Percentiles rank a stretch among this genome's conserved stretches.
phyloP scores from a whole-genome alignment of 2,329 filamentous ascomycete genomes.

The Beauveria scarabaeidicola region DNA sequence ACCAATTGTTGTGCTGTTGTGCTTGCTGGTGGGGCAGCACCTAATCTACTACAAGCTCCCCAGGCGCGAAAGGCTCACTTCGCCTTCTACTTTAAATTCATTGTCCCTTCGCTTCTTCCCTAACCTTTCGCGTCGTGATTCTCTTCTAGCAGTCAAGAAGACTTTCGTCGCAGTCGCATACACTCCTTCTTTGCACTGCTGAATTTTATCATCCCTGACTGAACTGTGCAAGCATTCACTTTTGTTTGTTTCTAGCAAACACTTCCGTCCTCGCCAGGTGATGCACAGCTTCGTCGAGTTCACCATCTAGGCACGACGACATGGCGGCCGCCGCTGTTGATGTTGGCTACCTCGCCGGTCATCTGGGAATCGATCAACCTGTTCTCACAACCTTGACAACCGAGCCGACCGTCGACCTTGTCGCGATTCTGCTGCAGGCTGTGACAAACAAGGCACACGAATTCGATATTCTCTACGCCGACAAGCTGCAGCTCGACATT shows the following conservation, averaged over 20 bases:
- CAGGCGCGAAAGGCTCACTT: slow-evolving; percentile 1
- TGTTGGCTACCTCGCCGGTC: slow-evolving; percentile 62
- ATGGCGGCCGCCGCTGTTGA: slow-evolving; percentile 49
- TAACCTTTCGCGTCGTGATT: background rate
- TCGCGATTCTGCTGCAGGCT: slow-evolving; percentile 64
- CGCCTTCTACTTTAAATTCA: background rate
- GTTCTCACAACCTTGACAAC: slow-evolving; percentile 53
- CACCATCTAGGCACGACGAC: slow-evolving; percentile 23
- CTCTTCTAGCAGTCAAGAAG: background rate
- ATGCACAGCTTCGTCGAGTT: slow-evolving; percentile 11
- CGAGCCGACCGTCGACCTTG: slow-evolving; percentile 68
- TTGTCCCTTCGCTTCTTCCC: background rate
- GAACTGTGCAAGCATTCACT: background rate
- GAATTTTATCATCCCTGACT: background rate
- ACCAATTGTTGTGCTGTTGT: slow-evolving; percentile 12
- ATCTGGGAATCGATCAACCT: slow-evolving; percentile 59
- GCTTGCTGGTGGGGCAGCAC: slow-evolving; percentile 5
- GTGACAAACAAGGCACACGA: slow-evolving; percentile 74
- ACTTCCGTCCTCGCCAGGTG: background rate
- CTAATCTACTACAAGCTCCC: background rate
- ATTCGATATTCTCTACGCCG: slow-evolving; percentile 70
- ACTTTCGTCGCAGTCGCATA: slow-evolving; percentile 4
- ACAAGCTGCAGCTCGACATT: slow-evolving; percentile 83
- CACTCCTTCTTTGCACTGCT: background rate
- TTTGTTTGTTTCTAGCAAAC: background rate